Conservation (phyloP, 2,329 filamentous ascomycete species). For the Colletotrichum lini region DNA sequence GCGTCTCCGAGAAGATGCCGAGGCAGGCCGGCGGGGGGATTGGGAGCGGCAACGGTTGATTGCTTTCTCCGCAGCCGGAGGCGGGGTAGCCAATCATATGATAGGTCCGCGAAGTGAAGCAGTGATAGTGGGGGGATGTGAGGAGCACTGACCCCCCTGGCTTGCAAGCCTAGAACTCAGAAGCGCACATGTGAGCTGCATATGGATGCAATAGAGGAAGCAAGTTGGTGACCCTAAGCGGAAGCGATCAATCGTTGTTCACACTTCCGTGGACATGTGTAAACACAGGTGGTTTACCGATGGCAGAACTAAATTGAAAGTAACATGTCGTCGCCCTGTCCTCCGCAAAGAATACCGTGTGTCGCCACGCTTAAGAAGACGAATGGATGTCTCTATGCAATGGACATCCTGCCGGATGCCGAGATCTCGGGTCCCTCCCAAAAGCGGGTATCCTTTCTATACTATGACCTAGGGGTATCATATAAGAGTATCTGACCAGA, state of each 20-base stretch:
- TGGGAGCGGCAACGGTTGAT: slow-evolving; percentile 28
- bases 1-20: slow-evolving; percentile 39
- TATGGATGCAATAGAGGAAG: slow-evolving; percentile 23
- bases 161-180: slow-evolving; percentile 8
- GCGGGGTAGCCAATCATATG: slow-evolving; percentile 36
- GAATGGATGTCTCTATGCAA: background rate
- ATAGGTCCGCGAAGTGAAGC: background rate
- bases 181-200: slow-evolving; percentile 34
- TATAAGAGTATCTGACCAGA: background rate
- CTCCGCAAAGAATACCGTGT: background rate
- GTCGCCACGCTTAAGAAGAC: too few species aligned
- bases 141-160: slow-evolving; percentile 14
- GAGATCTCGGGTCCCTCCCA: slow-evolving; percentile 1
- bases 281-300: background rate
- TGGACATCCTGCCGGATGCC: background rate
- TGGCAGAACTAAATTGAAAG: background rate
- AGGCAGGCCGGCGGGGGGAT: slow-evolving; percentile 39
- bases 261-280: background rate
- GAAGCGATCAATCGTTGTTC: background rate
- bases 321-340: background rate
- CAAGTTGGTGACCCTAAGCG: slow-evolving; percentile 6
- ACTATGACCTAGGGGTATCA: slow-evolving; percentile 21
- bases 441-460: background rate
- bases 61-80: slow-evolving; percentile 41
- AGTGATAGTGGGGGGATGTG: slow-evolving; percentile 22